Base-by-base conservation (phyloP, 2,329 filamentous ascomycete genomes). In the Fusarium veterinarium region DNA sequence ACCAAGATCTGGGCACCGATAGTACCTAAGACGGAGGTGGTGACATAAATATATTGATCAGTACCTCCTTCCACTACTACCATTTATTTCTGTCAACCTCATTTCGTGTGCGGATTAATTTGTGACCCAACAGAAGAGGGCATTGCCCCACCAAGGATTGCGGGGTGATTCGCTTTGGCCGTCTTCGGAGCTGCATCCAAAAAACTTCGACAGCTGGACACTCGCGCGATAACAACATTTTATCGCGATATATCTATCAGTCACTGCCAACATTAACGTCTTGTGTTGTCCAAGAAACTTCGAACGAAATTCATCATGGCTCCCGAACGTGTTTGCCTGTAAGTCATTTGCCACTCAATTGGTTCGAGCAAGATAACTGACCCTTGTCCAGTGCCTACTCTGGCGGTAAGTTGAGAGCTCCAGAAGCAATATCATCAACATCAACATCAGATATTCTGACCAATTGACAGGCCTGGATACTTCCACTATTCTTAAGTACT, bases 251-350 rank as follows among this genome's bases (percentile, higher is more conserved):
- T 25, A 30, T 46, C 25, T 20, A 46, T 46, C 44, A 46, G 44
- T 46, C 19, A 30, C 44, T 28, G 28, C 38, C 38, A 30, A 30
- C 20, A n/a, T 40, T n/a, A n/a, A 40, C 38, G 12, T 40, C 42
- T 45, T 20, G 42, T 28, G 23, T 45, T 45, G 42, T 13, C 17
- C 17, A 46, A 28, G 44, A 46, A 46, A 20, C 25, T 14, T 7
- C 8, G 1, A 30, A 30, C 44, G 30, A 20, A 12, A 46, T 30
- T 20, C 25, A 30, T 16, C 12, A 75, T 75, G 72, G 68, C 72
- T 23, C 55, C 64, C 25, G 71, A 72, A 66, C 72, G 72, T 46
- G 72, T 75, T 45, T 75, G 72, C 67, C 72, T 75, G 72, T 75
- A 56, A 74, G 72, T 74, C 44, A 46, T 20, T 30, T 28, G 25